These are phyloP conservation scores for Exophiala phaeomuriformis DNA, from an alignment of 2,329 filamentous ascomycete species.

Conservation along the genomic window DNA sequence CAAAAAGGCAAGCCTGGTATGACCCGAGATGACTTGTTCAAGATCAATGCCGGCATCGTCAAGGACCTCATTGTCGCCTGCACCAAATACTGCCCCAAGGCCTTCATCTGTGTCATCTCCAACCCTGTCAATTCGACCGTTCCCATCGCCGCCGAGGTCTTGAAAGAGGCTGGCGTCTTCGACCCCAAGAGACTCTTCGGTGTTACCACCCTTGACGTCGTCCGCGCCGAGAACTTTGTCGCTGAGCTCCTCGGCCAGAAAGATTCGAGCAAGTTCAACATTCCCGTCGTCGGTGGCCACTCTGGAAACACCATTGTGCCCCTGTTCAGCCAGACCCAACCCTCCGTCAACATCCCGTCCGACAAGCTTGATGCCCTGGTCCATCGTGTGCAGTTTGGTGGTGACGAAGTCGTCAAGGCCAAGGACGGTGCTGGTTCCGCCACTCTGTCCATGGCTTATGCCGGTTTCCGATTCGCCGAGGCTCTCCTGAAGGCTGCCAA, in stretches of 20 bases:
- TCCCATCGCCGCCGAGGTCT: conserved; percentile 91
- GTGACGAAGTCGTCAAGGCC: conserved; percentile 92
- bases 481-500: conserved; percentile 81
- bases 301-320: conserved; percentile 97
- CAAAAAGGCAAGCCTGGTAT: conserved; percentile 88
- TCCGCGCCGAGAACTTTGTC: conserved; percentile 95
- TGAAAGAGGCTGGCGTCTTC: conserved; percentile 89
- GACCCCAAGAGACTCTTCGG: conserved; percentile 94
- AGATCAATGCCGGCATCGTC: conserved; percentile 98
- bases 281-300: conserved; percentile 94
- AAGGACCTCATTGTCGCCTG: conserved; percentile 84
- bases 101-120: conserved; percentile 92
- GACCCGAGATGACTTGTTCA: conserved; percentile 99
- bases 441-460: conserved; percentile 90
- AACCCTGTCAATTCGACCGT: conserved; percentile 99
- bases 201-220: conserved; percentile 97
- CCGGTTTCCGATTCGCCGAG: conserved; percentile 95
- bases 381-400: conserved; percentile 94
- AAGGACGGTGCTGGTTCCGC: conserved; percentile 88
- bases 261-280: conserved; percentile 71
- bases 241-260: conserved; percentile 74
- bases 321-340: conserved; percentile 85
- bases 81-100: conserved; percentile 83
- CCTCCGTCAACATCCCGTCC: conserved; percentile 68
- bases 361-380: conserved; percentile 88